Conservation (phyloP, 176 grass and related monocot genomes). For the Puccinellia tenuiflora region DNA sequence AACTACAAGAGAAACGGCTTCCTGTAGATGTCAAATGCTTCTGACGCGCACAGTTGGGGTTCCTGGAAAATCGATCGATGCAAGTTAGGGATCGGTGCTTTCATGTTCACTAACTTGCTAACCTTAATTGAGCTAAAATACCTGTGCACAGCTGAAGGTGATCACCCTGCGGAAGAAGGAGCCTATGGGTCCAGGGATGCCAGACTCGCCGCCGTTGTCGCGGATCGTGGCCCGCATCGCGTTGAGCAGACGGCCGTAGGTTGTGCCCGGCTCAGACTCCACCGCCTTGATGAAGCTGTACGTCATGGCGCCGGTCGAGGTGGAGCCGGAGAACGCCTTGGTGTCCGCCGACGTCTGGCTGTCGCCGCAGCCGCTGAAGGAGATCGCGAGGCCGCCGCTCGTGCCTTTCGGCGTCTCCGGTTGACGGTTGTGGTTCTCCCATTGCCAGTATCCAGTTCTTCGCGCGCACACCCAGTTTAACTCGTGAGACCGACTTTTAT, state of each 20-base stretch:
- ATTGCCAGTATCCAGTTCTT: slow-evolving; percentile 58
- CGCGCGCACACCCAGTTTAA: not conserved
- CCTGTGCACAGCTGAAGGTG: slow-evolving; percentile 45
- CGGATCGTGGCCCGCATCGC: slow-evolving; percentile 50
- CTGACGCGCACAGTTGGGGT: slow-evolving; percentile 40
- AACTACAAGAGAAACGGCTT: slow-evolving; percentile 29
- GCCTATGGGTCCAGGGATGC: slow-evolving; percentile 40
- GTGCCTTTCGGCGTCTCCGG: slow-evolving; percentile 43
- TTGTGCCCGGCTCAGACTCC: slow-evolving; percentile 47
- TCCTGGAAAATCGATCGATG: not conserved
- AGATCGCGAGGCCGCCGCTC: slow-evolving; percentile 64
- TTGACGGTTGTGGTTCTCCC: slow-evolving; percentile 44
- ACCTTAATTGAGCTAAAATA: not conserved
- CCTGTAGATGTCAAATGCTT: slow-evolving; percentile 40
- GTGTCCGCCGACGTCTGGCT: slow-evolving; percentile 69
- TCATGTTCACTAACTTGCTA: too few relatives aligned
- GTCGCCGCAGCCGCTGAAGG: slow-evolving; percentile 87
- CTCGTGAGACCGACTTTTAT: not conserved
- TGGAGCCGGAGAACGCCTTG: slow-evolving; percentile 23
- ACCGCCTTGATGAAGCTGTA: slow-evolving; percentile 81
- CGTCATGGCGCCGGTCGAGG: slow-evolving; percentile 50
- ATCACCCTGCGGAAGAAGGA: slow-evolving; percentile 39
- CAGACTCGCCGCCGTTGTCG: slow-evolving; percentile 33
- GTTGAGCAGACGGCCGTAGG: slow-evolving; percentile 32
- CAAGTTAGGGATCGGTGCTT: not conserved